These are phyloP conservation scores for Kluyveromyces nonfermentans DNA, from an alignment of 805 yeast species.

Conservation along the genomic window DNA sequence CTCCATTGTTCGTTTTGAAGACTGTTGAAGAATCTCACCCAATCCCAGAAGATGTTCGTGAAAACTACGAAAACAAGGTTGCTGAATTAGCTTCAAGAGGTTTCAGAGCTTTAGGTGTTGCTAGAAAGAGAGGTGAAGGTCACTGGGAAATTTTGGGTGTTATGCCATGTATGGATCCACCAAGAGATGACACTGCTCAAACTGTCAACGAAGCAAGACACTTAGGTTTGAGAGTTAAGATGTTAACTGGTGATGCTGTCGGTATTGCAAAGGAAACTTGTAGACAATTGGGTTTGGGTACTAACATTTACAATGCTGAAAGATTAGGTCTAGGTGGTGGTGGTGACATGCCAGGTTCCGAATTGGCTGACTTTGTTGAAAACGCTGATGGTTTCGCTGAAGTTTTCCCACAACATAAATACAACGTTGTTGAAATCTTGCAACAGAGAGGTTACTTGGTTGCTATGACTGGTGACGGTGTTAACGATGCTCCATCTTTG, in stretches of 20 bases:
- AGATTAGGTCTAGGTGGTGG: slow-evolving; percentile 94
- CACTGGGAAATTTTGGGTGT: slow-evolving; percentile 97
- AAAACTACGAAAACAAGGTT: slow-evolving; percentile 92
- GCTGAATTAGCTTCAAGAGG: slow-evolving; percentile 98
- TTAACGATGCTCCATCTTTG: slow-evolving; percentile 94
- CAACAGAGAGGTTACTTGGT: slow-evolving; percentile 94
- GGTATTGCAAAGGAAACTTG: slow-evolving; percentile 98
- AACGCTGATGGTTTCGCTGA: slow-evolving; percentile 98
- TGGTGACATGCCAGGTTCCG: slow-evolving; percentile 95
- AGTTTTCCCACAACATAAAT: slow-evolving; percentile 97
- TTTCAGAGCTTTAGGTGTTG: slow-evolving; percentile 97
- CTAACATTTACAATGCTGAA: slow-evolving; percentile 94
- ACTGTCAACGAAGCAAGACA: slow-evolving; percentile 86
- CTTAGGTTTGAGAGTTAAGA: slow-evolving; percentile 91
- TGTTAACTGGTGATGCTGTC: slow-evolving; percentile 98
- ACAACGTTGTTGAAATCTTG: slow-evolving; percentile 89
- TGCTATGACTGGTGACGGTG: slow-evolving; percentile 99
- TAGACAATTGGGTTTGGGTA: slow-evolving; percentile 94
- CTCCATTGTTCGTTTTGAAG: slow-evolving; percentile 92
- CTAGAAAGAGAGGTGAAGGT: slow-evolving; percentile 97
- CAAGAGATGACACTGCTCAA: slow-evolving; percentile 95
- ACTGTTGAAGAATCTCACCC: slow-evolving; percentile 97
- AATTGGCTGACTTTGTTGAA: slow-evolving; percentile 94
- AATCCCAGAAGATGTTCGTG: slow-evolving; percentile 86
- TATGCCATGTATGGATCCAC: slow-evolving; percentile 99